phyloP scores from a whole-genome alignment of 2,329 filamentous ascomycete species.

The Aspergillus sp. region DNA sequence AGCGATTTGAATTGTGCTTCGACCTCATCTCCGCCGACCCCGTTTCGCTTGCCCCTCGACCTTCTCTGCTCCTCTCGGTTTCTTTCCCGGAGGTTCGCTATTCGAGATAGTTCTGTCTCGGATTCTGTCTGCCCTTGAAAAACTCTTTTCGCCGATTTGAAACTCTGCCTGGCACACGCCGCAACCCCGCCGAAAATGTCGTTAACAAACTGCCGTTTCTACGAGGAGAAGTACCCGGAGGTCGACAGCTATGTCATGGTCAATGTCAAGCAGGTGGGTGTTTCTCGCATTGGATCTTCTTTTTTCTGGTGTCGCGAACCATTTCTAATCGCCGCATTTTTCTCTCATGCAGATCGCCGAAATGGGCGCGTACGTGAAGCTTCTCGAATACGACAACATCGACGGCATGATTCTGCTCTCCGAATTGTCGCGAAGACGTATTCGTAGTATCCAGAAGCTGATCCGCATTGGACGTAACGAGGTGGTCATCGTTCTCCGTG shows the following conservation, averaged over 20 bases:
- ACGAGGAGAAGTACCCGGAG: slow-evolving; percentile 96
- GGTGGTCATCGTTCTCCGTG: slow-evolving; percentile 95
- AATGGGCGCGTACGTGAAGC: slow-evolving; percentile 99
- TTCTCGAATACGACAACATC: slow-evolving; percentile 99
- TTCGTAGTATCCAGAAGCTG: slow-evolving; percentile 97
- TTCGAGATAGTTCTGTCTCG: neutral
- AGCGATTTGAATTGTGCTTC: slow-evolving; percentile 35
- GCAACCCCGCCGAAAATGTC: slow-evolving; percentile 70
- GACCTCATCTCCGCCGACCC: slow-evolving; percentile 17
- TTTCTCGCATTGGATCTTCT: neutral
- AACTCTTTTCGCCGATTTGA: slow-evolving; percentile 4
- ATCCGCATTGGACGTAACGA: slow-evolving; percentile 98
- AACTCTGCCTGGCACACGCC: slow-evolving; percentile 21
- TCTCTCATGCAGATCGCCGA: slow-evolving; percentile 74
- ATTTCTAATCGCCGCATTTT: slow-evolving; percentile 13
- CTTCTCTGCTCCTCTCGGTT: slow-evolving; percentile 14
- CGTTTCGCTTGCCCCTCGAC: slow-evolving; percentile 10
- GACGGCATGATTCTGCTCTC: slow-evolving; percentile 99
- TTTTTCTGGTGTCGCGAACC: neutral
- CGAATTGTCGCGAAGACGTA: slow-evolving; percentile 96
- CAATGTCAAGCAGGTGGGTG: slow-evolving; percentile 88
- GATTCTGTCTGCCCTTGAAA: neutral
- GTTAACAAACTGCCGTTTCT: slow-evolving; percentile 94
- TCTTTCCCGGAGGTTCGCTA: neutral
- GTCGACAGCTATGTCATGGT: slow-evolving; percentile 99